Evolutionary conservation across 345 rosid species (phyloP).

Genomic region (Gossypium australe): DNA sequence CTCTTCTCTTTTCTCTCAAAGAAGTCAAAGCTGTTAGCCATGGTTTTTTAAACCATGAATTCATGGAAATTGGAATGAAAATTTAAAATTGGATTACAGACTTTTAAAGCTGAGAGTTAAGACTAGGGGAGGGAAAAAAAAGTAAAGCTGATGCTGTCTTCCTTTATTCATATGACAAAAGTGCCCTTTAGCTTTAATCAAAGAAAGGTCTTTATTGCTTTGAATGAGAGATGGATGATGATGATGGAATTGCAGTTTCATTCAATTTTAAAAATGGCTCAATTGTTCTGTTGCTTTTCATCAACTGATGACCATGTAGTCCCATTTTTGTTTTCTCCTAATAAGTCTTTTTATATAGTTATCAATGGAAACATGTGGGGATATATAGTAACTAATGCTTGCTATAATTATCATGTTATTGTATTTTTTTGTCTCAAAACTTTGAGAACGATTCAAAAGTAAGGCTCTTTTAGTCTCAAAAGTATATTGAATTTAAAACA

Average conservation of each 20-base stretch:
- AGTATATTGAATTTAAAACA: not conserved
- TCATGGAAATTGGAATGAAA: not conserved
- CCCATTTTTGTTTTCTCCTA: not conserved
- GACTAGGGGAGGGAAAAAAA: slow-evolving; percentile 15
- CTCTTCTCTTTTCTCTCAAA: slow-evolving; percentile 18
- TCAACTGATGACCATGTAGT: slow-evolving; percentile 14
- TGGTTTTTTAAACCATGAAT: not conserved
- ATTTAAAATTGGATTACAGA: slow-evolving; percentile 29
- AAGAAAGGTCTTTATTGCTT: slow-evolving; percentile 37
- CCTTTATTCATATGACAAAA: slow-evolving; percentile 32
- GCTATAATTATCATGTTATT: too few species aligned
- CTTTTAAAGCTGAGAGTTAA: slow-evolving; percentile 37
- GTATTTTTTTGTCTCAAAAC: too few species aligned
- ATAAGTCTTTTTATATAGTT: too few species aligned
- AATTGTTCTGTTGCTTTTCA: slow-evolving; percentile 33
- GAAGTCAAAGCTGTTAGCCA: slow-evolving; percentile 7
- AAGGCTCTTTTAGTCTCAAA: not conserved
- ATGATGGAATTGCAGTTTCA: slow-evolving; percentile 42
- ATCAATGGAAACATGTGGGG: too few species aligned
- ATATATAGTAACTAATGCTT: too few species aligned
- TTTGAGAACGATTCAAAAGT: not conserved
- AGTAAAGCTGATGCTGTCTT: slow-evolving; percentile 38
- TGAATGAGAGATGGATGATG: slow-evolving; percentile 30
- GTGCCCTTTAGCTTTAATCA: slow-evolving; percentile 60
- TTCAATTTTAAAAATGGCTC: slow-evolving; percentile 28